Percentiles rank a stretch among this genome's conserved stretches.
Evolutionary conservation across 2,329 filamentous ascomycete genomes (phyloP).

Genomic region (Fusarium setosum): DNA sequence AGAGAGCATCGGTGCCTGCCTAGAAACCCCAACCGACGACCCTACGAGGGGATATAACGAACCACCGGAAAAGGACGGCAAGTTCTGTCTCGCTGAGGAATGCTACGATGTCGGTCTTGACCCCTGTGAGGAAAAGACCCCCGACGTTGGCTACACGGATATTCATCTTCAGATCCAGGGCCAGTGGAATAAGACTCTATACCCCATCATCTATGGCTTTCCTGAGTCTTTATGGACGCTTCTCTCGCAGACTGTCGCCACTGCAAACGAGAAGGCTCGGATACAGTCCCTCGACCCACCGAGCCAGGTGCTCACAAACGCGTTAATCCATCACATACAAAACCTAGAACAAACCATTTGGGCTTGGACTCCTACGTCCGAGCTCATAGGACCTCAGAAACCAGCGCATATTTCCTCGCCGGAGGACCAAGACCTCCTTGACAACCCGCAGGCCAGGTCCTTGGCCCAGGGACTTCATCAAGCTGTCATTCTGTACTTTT

Average conservation of each 20-base stretch:
- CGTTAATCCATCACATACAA: background rate
- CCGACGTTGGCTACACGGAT: background rate
- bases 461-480: background rate
- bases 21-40: background rate
- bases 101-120: background rate
- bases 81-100: background rate
- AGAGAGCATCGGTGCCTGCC: background rate
- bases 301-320: background rate
- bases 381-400: background rate
- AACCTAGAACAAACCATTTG: background rate
- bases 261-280: background rate
- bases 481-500: background rate
- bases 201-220: background rate
- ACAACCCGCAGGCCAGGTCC: background rate
- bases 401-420: background rate
- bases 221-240: background rate
- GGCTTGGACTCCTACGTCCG: background rate
- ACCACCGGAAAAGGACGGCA: background rate
- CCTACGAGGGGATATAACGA: background rate
- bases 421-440: background rate
- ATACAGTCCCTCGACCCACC: background rate
- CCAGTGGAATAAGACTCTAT: background rate
- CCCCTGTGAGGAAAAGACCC: background rate
- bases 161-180: background rate
- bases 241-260: background rate